Base-by-base conservation (phyloP, 306 rosid genomes). In the Vigna mungo region DNA sequence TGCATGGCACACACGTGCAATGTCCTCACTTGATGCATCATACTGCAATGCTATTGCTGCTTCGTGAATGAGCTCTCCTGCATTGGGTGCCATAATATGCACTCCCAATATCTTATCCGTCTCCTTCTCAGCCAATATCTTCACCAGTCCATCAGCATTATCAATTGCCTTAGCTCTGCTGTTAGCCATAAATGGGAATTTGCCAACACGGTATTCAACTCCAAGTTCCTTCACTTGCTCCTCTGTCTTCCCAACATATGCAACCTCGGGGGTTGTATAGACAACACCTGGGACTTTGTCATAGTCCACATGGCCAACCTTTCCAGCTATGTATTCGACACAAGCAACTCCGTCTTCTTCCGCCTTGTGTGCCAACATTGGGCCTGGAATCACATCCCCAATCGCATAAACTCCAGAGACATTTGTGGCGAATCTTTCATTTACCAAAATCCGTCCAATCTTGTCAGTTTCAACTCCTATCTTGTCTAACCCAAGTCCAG, bases 321-420 rank as follows among this genome's bases (percentile, higher is more conserved):
- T 92, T 68, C 98, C 98, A n/a, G 99, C 98, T 36, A 96, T 84
- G 90, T 77, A 96, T 87, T 96, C 99, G 5, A 96, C 99, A 51
- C 99, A 96, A 55, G 99, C 99, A 72, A 96, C 94, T 2, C 99
- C 99, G 66, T 96, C 99, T 86, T 96, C 98, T 84, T 96, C 99
- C 6, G 99, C 99, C 86, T 96, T 96, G 87, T 96, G 99, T 58
- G 99, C 99, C 58, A 96, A 84, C 99, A 96, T 92, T 6, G 99
- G 99, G 47, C 99, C 99, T 0, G 99, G 98, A 85, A 96, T 96
- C 21, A 96, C 97, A 61, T 96, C 99, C 15, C 99, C 99, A 23
- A 96, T 96, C 74, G 99, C 99, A 83, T 55, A 84, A 60, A 96
- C 95, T 63, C 98, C 90, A 6, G 89, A 53, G 16, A 96, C 98